Evolutionary conservation across 2,329 filamentous ascomycete genomes (phyloP), one percentile per base, ranked within the genome.

Genomic region (Grosmannia huntii): DNA sequence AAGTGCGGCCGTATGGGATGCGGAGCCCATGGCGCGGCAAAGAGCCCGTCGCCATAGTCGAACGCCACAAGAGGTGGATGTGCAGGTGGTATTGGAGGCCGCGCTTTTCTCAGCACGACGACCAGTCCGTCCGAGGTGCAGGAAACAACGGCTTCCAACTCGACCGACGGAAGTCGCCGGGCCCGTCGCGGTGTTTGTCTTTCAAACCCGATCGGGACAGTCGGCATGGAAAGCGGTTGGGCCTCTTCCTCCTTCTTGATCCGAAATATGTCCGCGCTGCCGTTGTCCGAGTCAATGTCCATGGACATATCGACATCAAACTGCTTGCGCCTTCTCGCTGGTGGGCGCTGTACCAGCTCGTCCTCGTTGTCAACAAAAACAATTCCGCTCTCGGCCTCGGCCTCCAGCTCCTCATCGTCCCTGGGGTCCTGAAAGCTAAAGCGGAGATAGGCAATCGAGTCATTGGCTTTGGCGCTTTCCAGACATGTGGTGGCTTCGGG

Each of bases 71-170:
- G 68, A 14, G 79, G 75, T 10, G 77, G 76, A 57, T 82, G 75
- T 4, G 78, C 70, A 14, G 75, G 74, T 4, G 86, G 86, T 53
- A 90, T 82, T 9, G 83, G 77, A 4, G 88, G 85, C 28, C 87
- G 81, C 27, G 89, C 89, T 62, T 81, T 82, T 58, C 90, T 82
- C 16, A 95, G 74, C 55, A 92, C 84, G 9, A 95, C 89, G 2
- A 95, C 89, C 0, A 95, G 75, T 0, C 90, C 90, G 68, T 95
- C 90, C 0, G 90, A 95, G 2, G 89, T 90, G 71, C 90, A 95
- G 0, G 90, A 95, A 5, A 95, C 85, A n/a, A 95, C 89, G 2
- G 89, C 90, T 71, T 95, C 90, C 4, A 95, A 74, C 71, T 95
- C 89, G 56, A 90, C 76, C 1, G 77, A 76, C 2, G 71, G 71